Evolutionary conservation across 2,329 filamentous ascomycete species (phyloP), one percentile per base, ranked within the genome.

Genomic region (Cladorrhinum sp.): DNA sequence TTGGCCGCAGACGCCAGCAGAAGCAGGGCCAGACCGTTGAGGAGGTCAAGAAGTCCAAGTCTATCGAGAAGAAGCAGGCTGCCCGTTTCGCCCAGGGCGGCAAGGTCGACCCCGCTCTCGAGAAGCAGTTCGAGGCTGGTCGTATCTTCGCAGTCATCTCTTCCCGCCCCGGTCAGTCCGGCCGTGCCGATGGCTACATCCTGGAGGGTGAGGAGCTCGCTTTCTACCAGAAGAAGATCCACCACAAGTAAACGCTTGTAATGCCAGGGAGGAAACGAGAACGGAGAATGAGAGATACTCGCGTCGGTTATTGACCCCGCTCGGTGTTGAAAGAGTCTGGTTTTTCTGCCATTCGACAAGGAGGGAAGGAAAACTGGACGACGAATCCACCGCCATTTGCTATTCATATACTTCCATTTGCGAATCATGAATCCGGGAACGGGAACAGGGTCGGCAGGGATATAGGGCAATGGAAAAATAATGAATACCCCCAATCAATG

Each of bases 81-180:
- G 90, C 86, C 71, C 90, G 95, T 77, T 88, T 88, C 79, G 87
- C 90, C 77, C 85, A 86, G 73, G 75, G 81, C 71, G 93, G 93
- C 84, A 99, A 99, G 91, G 91, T 97, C 74, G 95, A 99, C 82
- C 67, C 81, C 70, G 86, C 91, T 69, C 79, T 99, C 69, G 95
- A 99, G 91, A 93, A 91, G 84, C 95, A 99, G 85, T 99, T 99
- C 83, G 95, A 98, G 89, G 93, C 95, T 72, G 93, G 93, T 87
- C 93, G 96, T 81, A 83, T 99, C 72, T 97, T 89, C 81, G 95
- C 95, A 74, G 90, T 97, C 72, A 83, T 99, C 74, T 86, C 93
- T 73, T 95, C 90, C 79, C 87, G 95, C 75, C 95, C 95, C 70
- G 95, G 95, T 74, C 95, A 99, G 90, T 95, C 91, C 78, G 95